Evolutionary conservation across 2,329 filamentous ascomycete species (phyloP), one percentile per base, ranked within the genome.

Genomic region (Colletotrichum godetiae): DNA sequence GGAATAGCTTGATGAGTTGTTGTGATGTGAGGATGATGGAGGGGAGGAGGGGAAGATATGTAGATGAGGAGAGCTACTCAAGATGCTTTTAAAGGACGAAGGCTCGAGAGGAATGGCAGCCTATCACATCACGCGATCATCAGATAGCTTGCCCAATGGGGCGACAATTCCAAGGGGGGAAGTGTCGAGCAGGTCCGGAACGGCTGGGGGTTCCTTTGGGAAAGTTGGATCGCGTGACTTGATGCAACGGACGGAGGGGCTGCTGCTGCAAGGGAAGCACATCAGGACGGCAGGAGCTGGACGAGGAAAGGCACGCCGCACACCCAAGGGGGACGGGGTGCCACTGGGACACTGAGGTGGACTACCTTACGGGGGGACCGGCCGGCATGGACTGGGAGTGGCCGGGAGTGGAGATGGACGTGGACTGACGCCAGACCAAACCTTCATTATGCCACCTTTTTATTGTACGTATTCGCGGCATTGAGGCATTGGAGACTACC

Each of bases 191-290:
- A 73, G 66, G 70, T 57, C 70, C 60, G 66, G 70, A 56, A 53
- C 58, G 59, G 58, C 69, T 72, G 66, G 69, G 66, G 59, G 55
- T 64, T 49, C n/a, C 22, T 31, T n/a, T 24, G 12, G 55, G 57
- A 58, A 66, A 67, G 67, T 35, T 35, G 60, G 69, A 77, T 76
- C 76, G 76, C 76, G 76, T 77, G 76, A 77, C 76, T 74, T 77
- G 73, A 69, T 73, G 72, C 76, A 76, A 46, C 71, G 46, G 60
- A 68, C 59, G 42, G 42, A 49, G 71, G 67, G 55, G 60, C 62
- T 31, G 61, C 67, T 58, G 70, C 67, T 58, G 70, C 70, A 65
- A 69, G 70, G 59, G 66, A 70, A 73, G 67, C 64, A 56, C 57
- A n/a, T n/a, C 42, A 49, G 42, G 11, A 59, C 52, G 67, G 46